phyloP scores from a whole-genome alignment of 805 yeast species.

The Grigorovia transvaalensis region DNA sequence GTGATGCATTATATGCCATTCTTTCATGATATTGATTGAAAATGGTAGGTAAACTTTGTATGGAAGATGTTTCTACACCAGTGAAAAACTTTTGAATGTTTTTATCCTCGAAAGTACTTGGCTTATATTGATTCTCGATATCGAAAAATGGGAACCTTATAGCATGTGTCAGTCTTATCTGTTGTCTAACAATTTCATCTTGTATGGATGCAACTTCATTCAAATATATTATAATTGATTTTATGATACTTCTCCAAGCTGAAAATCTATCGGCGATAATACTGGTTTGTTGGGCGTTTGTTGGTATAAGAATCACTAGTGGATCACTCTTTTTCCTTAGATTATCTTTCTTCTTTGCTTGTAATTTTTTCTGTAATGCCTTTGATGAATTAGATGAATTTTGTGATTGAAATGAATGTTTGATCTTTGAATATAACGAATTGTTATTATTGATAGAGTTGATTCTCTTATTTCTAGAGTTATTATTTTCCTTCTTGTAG shows the following conservation, averaged over 20 bases:
- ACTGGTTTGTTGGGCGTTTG: constrained; percentile 69
- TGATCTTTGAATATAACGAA: constrained; percentile 8
- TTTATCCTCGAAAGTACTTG: constrained; percentile 15
- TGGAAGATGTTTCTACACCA: constrained; percentile 67
- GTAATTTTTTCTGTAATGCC: constrained; percentile 1
- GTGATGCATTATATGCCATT: constrained; percentile 47
- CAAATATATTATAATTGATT: constrained; percentile 62
- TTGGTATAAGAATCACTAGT: constrained; percentile 40
- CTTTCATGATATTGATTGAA: constrained; percentile 55
- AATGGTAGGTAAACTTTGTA: constrained; percentile 70
- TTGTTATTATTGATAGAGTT: constrained; percentile 7
- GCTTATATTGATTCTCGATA: constrained; percentile 20
- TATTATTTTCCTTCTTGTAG: not conserved
- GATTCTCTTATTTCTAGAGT: constrained; percentile 4
- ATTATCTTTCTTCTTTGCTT: constrained; percentile 28
- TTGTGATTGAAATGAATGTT: constrained; percentile 8
- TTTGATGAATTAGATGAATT: not conserved
- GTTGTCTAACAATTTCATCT: constrained; percentile 80
- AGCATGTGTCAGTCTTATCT: constrained; percentile 68
- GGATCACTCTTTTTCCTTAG: constrained; percentile 21
- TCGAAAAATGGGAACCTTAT: constrained; percentile 35
- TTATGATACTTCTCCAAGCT: constrained; percentile 75
- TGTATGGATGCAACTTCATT: constrained; percentile 73
- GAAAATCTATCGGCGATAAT: constrained; percentile 70
- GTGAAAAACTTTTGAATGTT: constrained; percentile 41